A percentile compares a stretch with the other conserved stretches of the same genome.
Conservation (phyloP, 1,284 basidiomycete genomes). For the Puccinia coronata region DNA sequence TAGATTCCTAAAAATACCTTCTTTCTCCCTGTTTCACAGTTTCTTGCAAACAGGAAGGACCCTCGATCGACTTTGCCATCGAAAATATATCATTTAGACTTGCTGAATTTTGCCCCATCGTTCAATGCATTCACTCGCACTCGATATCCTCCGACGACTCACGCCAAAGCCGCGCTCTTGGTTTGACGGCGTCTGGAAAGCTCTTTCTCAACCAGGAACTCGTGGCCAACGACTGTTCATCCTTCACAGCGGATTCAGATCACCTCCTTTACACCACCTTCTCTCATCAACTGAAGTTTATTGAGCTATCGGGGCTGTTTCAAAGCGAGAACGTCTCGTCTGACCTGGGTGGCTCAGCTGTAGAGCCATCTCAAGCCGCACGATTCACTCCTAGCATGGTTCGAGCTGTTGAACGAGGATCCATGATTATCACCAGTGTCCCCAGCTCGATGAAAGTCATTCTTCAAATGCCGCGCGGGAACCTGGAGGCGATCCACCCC, state of each 20-base stretch:
- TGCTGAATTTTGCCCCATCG: conserved; percentile 66
- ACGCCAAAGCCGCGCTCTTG: conserved; percentile 53
- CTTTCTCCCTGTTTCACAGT: neutral
- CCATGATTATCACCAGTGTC: conserved; percentile 78
- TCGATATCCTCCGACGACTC: conserved; percentile 56
- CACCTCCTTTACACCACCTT: conserved; percentile 86
- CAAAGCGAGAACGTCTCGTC: neutral
- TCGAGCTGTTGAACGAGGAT: conserved; percentile 80
- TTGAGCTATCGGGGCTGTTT: conserved; percentile 63
- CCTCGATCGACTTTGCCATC: conserved; percentile 49
- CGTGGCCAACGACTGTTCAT: conserved; percentile 70
- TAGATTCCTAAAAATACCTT: neutral
- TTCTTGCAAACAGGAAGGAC: conserved; percentile 51
- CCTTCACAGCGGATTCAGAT: conserved; percentile 75
- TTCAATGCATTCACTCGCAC: conserved; percentile 55
- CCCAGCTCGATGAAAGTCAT: conserved; percentile 85
- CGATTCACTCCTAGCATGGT: conserved; percentile 51
- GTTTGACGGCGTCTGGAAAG: conserved; percentile 27
- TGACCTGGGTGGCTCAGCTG: neutral
- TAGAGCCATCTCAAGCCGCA: neutral
- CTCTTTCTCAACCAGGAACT: conserved; percentile 45
- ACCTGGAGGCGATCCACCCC: conserved; percentile 92
- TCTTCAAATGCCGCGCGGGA: conserved; percentile 96
- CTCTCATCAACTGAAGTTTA: conserved; percentile 78
- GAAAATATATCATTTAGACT: conserved; percentile 61